These are phyloP conservation scores for Aspergillus chevalieri DNA, from an alignment of 2,329 filamentous ascomycete genomes.

Conservation along the genomic window DNA sequence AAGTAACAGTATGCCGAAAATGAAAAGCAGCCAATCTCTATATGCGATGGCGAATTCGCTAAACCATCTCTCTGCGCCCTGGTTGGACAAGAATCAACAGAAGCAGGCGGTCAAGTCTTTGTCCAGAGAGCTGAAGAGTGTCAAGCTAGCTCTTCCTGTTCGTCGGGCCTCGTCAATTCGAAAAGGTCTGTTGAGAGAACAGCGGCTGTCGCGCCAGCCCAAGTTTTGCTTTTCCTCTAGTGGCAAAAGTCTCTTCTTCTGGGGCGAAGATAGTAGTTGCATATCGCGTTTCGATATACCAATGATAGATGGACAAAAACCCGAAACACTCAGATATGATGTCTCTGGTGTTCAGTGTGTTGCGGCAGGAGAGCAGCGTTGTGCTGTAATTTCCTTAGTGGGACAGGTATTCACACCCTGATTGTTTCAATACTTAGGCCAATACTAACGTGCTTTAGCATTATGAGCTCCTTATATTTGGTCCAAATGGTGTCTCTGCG, in stretches of 20 bases:
- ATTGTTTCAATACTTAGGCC: not conserved
- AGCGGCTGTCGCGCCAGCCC: slow-evolving; percentile 24
- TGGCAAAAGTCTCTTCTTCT: slow-evolving; percentile 15
- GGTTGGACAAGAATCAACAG: slow-evolving; percentile 6
- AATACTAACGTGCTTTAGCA: slow-evolving; percentile 15
- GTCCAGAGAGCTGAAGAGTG: slow-evolving; percentile 15
- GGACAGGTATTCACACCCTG: slow-evolving; percentile 13
- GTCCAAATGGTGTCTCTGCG: slow-evolving; percentile 17
- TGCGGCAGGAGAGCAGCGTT: slow-evolving; percentile 27
- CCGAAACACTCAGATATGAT: slow-evolving; percentile 27
- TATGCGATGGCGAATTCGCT: slow-evolving; percentile 7
- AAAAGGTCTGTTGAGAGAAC: slow-evolving; percentile 14
- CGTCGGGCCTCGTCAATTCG: slow-evolving; percentile 13
- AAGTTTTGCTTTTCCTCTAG: slow-evolving; percentile 25
- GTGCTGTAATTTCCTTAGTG: slow-evolving; percentile 23
- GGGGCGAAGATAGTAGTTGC: slow-evolving; percentile 14
- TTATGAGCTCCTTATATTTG: slow-evolving; percentile 22
- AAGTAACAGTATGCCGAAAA: slow-evolving; percentile 1
- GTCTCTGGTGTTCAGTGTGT: slow-evolving; percentile 25
- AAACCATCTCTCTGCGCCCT: slow-evolving; percentile 5
- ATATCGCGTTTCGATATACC: slow-evolving; percentile 26
- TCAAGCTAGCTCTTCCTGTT: slow-evolving; percentile 12
- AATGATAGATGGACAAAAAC: slow-evolving; percentile 17
- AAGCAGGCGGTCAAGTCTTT: slow-evolving; percentile 12
- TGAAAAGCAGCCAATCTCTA: slow-evolving; percentile 10